phyloP scores from a whole-genome alignment of 2,329 filamentous ascomycete species.

The Phaeosphaeria sp. region DNA sequence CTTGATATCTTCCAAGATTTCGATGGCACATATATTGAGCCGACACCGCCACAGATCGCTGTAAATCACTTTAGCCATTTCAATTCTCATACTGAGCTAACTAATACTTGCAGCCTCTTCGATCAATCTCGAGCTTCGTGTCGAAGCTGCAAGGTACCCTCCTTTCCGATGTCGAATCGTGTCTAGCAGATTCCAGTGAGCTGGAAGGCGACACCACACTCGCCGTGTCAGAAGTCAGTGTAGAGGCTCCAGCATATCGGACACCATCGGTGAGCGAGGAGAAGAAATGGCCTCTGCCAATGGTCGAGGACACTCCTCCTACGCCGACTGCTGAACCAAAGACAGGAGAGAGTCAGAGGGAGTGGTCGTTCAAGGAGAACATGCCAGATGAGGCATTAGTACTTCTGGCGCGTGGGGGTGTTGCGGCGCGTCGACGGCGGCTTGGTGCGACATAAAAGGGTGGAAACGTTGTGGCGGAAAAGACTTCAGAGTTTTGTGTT shows the following conservation, averaged over 20 bases:
- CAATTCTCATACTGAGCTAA: background rate
- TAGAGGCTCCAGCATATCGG: background rate
- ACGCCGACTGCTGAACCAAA: background rate
- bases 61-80: background rate
- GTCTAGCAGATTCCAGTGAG: background rate
- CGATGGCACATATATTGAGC: background rate
- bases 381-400: background rate
- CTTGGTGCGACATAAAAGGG: background rate
- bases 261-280: background rate
- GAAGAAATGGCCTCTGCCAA: background rate
- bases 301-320: background rate
- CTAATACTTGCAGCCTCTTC: background rate
- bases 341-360: background rate
- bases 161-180: background rate
- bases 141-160: background rate
- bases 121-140: background rate
- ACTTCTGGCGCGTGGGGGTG: background rate
- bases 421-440: background rate
- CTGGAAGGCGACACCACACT: background rate
- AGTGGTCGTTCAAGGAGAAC: background rate
- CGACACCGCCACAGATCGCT: background rate
- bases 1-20: background rate
- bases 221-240: background rate
- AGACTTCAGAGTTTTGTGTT: too few relatives aligned
- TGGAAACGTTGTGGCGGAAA: too few relatives aligned